A percentile compares a stretch with the other conserved stretches of the same genome.
Evolutionary conservation across 805 yeast genomes (phyloP).

Genomic region (Groenewaldozyma tartarivorans): DNA sequence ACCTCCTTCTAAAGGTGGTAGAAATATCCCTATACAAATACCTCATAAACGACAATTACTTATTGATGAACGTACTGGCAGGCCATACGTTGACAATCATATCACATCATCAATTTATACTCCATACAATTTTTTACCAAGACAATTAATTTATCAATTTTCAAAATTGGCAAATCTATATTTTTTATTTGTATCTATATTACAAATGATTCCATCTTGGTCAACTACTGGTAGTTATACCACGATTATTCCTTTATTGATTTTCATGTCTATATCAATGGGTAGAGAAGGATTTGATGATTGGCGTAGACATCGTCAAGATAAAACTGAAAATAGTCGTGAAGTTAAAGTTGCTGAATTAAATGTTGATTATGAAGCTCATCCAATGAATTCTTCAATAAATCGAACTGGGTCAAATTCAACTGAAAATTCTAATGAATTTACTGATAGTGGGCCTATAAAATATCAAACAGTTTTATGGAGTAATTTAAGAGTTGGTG

Average conservation of each 20-base stretch:
- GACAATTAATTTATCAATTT: conserved; percentile 83
- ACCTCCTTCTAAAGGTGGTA: conserved; percentile 56
- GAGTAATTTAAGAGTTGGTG: conserved; percentile 84
- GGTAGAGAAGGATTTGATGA: conserved; percentile 93
- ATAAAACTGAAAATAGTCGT: conserved; percentile 71
- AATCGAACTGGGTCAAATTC: background rate
- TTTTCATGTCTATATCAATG: conserved; percentile 83
- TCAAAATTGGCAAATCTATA: conserved; percentile 84
- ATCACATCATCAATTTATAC: conserved; percentile 87
- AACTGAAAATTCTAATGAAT: background rate
- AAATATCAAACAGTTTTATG: conserved; percentile 38
- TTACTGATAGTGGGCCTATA: conserved; percentile 10
- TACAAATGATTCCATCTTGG: conserved; percentile 96
- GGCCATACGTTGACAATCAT: conserved; percentile 53
- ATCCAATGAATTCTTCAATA: background rate
- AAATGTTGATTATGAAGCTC: conserved; percentile 11
- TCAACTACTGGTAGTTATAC: conserved; percentile 94
- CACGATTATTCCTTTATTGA: conserved; percentile 78
- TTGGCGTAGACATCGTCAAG: conserved; percentile 75
- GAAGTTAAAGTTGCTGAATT: conserved; percentile 32
- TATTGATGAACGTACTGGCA: conserved; percentile 60
- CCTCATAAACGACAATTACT: conserved; percentile 30
- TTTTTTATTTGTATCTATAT: conserved; percentile 78
- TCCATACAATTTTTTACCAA: conserved; percentile 70
- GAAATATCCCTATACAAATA: conserved; percentile 60